Evolutionary conservation across 2,329 filamentous ascomycete genomes (phyloP).

Genomic region (Chaetomiaceae sp.): DNA sequence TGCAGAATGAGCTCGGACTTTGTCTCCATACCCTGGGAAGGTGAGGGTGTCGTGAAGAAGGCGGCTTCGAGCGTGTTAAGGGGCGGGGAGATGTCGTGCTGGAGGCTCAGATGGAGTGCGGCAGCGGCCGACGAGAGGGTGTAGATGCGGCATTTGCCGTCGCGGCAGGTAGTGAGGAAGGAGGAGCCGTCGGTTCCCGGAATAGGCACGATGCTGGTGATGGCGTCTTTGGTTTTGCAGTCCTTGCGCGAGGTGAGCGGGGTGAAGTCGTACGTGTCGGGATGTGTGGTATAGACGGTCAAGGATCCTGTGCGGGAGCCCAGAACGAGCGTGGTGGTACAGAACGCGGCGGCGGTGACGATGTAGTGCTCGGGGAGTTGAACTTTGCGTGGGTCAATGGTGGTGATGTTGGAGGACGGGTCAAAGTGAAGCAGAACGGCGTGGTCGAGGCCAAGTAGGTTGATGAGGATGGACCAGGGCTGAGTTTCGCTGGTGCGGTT

Average conservation of each 20-base stretch:
- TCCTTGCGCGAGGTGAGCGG: constrained; percentile 33
- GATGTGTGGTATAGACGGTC: constrained; percentile 31
- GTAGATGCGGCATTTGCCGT: constrained; percentile 70
- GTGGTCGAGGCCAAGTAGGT: constrained; percentile 41
- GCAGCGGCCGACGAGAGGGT: constrained; percentile 26
- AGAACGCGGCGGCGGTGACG: constrained; percentile 42
- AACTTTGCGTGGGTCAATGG: constrained; percentile 27
- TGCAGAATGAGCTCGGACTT: constrained; percentile 58
- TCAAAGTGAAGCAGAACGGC: constrained; percentile 40
- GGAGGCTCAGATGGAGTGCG: constrained; percentile 36
- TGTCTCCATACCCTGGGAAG: not conserved
- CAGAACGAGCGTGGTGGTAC: constrained; percentile 42
- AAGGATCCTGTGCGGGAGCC: constrained; percentile 52
- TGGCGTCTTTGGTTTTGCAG: constrained; percentile 51
- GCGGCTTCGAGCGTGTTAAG: constrained; percentile 74
- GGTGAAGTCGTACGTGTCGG: constrained; percentile 24
- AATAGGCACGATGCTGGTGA: constrained; percentile 60
- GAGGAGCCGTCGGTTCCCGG: constrained; percentile 32
- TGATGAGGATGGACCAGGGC: constrained; percentile 37
- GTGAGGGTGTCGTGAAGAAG: constrained; percentile 43
- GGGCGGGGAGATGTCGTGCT: constrained; percentile 65
- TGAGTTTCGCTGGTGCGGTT: not conserved
- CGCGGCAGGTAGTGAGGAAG: constrained; percentile 69
- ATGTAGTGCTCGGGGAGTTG: constrained; percentile 46
- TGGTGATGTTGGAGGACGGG: constrained; percentile 27